phyloP scores from a whole-genome alignment of 2,329 filamentous ascomycete genomes.

The Aureobasidium mangrovei region DNA sequence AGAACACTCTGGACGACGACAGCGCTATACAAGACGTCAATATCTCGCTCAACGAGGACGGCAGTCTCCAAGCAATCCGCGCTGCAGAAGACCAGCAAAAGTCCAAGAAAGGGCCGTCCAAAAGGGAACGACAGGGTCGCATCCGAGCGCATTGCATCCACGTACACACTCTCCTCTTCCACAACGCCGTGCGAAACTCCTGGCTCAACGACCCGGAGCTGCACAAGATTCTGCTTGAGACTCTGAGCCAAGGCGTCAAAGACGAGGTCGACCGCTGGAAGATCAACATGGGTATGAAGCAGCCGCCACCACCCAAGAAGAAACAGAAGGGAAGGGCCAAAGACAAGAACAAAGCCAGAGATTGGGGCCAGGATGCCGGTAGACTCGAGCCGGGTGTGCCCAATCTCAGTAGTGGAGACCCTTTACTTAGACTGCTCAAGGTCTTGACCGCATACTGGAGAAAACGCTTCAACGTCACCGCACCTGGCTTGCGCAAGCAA shows the following conservation, averaged over 20 bases:
- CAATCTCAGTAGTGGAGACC: conserved; percentile 76
- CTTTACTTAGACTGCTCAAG: conserved; percentile 66
- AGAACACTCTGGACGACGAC: conserved; percentile 17
- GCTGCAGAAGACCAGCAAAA: conserved; percentile 23
- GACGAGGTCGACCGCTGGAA: conserved; percentile 68
- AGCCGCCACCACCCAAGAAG: conserved; percentile 29
- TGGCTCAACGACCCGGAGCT: conserved; percentile 74
- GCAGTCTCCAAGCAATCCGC: conserved; percentile 19
- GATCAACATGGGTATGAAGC: conserved; percentile 52
- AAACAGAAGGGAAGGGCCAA: conserved; percentile 37
- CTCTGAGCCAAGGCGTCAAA: conserved; percentile 58
- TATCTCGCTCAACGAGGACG: conserved; percentile 30
- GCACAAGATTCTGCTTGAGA: conserved; percentile 66
- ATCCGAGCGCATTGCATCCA: conserved; percentile 78
- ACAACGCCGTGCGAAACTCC: conserved; percentile 76
- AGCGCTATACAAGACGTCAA: conserved; percentile 26
- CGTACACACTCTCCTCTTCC: conserved; percentile 78
- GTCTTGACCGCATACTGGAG: conserved; percentile 80
- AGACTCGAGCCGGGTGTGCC: conserved; percentile 60
- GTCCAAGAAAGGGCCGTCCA: conserved; percentile 73
- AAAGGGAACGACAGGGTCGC: conserved; percentile 71
- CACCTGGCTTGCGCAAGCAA: conserved; percentile 75
- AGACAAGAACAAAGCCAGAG: conserved; percentile 42
- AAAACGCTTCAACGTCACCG: conserved; percentile 66
- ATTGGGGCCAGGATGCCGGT: conserved; percentile 65